These are phyloP conservation scores for Afroboletus lepidellus DNA, from an alignment of 1,284 basidiomycete species.

Conservation along the genomic window DNA sequence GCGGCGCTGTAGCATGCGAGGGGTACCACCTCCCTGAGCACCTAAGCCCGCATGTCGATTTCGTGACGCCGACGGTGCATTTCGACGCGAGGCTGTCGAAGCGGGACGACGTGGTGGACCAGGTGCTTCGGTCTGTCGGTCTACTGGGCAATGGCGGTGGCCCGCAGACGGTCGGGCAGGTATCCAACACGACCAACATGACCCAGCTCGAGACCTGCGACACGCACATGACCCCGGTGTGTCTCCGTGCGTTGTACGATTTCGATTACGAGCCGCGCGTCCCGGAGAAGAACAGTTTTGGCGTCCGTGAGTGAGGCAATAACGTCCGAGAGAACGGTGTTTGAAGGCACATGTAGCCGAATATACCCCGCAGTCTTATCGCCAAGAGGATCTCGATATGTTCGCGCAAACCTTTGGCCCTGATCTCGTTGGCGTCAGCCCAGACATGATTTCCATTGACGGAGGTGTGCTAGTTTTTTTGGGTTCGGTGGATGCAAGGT, in stretches of 20 bases:
- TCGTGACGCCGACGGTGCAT: slow-evolving; percentile 47
- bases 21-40: slow-evolving; percentile 45
- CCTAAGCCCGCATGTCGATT: slow-evolving; percentile 43
- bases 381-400: slow-evolving; percentile 43
- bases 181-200: slow-evolving; percentile 21
- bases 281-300: slow-evolving; percentile 46
- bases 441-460: slow-evolving; percentile 42
- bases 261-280: slow-evolving; percentile 42
- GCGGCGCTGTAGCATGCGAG: slow-evolving; percentile 46
- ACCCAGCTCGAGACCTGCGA: slow-evolving; percentile 41
- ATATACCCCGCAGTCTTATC: slow-evolving; percentile 48
- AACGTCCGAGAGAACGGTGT: background rate
- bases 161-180: slow-evolving; percentile 37
- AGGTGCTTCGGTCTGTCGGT: slow-evolving; percentile 25
- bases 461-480: slow-evolving; percentile 37
- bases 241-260: slow-evolving; percentile 47
- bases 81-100: slow-evolving; percentile 34
- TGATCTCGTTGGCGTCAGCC: slow-evolving; percentile 36
- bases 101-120: slow-evolving; percentile 1
- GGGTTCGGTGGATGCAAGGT: background rate
- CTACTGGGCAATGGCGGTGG: slow-evolving; percentile 29
- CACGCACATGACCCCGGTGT: slow-evolving; percentile 43
- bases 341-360: slow-evolving; percentile 38
- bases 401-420: slow-evolving; percentile 41
- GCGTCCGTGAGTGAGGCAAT: slow-evolving; percentile 40